These are phyloP conservation scores for Populus hybrid DNA, from an alignment of 441 rosid genomes.

Conservation along the genomic window DNA sequence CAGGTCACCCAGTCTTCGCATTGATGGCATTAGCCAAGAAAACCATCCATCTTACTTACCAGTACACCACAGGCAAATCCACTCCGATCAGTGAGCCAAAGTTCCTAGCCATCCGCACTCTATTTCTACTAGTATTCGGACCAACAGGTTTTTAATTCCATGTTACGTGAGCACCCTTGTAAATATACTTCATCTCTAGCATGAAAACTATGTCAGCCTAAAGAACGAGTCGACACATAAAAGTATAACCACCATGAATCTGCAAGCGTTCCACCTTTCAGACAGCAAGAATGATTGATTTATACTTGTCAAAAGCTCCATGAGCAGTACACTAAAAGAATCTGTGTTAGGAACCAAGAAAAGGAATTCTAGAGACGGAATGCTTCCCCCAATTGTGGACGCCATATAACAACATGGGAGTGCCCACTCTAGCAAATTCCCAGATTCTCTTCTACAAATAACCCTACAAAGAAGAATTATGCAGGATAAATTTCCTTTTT, in stretches of 20 bases:
- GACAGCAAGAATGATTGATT: background rate
- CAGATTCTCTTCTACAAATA: slow-evolving; percentile 14
- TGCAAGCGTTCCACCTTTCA: background rate
- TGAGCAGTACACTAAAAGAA: background rate
- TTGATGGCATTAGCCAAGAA: too few species aligned
- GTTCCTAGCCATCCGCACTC: too few species aligned
- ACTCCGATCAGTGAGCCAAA: too few species aligned
- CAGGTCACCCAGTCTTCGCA: too few species aligned
- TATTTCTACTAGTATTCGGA: too few species aligned
- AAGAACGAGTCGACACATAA: background rate
- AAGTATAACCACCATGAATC: background rate
- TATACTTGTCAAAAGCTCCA: background rate
- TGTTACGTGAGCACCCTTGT: background rate
- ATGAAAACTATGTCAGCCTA: background rate
- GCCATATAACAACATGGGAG: background rate
- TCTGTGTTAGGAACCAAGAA: background rate
- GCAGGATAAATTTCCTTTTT: background rate
- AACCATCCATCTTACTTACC: too few species aligned
- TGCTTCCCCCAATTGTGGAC: background rate
- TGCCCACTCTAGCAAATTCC: slow-evolving; percentile 10
- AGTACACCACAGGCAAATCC: too few species aligned
- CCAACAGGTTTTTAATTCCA: background rate
- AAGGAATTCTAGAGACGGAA: background rate
- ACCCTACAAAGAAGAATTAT: background rate
- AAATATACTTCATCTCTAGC: background rate